A percentile compares a stretch with the other conserved stretches of the same genome.
These are phyloP conservation scores for Ziziphus jujuba DNA, from an alignment of 306 rosid species.

Conservation along the genomic window DNA sequence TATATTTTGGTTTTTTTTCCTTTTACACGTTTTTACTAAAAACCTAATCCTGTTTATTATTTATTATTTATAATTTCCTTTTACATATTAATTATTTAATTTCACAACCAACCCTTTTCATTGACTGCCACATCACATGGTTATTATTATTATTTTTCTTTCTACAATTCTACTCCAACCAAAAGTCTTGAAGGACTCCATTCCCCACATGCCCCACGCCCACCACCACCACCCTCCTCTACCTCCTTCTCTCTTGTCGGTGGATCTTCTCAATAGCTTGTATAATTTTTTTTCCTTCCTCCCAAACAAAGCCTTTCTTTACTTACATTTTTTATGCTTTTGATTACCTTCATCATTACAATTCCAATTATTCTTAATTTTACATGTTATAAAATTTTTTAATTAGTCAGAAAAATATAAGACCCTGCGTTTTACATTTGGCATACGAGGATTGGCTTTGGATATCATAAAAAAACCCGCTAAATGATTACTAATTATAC, in stretches of 20 bases:
- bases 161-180: constrained; percentile 19
- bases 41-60: not conserved
- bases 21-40: not conserved
- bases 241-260: not conserved
- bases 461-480: not conserved
- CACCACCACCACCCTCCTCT: not conserved
- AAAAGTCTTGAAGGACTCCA: not conserved
- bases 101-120: not conserved
- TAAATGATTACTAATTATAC: constrained; percentile 3
- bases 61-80: not conserved
- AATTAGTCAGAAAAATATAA: not conserved
- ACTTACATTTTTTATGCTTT: not conserved
- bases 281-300: not conserved
- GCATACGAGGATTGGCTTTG: not conserved
- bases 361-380: constrained; percentile 2
- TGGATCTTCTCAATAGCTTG: no score
- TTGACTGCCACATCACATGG: constrained; percentile 16
- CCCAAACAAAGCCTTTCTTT: not conserved
- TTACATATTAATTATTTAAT: not conserved
- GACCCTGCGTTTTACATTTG: not conserved
- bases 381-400: not conserved
- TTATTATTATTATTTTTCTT: constrained; percentile 3
- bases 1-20: constrained; percentile 3
- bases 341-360: constrained; percentile 24
- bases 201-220: constrained; percentile 19